Base-by-base conservation (phyloP, 31 red algal species). In the Porphyra umbilicalis region DNA sequence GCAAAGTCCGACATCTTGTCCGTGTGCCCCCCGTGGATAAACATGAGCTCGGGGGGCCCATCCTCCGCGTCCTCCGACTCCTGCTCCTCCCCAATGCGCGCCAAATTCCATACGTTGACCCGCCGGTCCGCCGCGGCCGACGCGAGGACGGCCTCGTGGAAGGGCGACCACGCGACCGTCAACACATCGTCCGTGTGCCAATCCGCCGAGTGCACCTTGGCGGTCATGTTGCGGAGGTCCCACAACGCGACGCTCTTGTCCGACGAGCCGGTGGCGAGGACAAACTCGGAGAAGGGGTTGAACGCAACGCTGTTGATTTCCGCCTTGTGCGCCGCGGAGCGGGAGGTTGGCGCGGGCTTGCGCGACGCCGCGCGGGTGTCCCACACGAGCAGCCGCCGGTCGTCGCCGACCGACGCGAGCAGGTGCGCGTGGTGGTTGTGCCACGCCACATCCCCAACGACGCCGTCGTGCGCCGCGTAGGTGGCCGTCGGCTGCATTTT, bases 21-120 rank as follows among this genome's bases (percentile, higher is more conserved):
- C 0, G 97, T 99, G 77, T 99, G 97, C 8, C 97, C 97, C 8
- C 97, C 97, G 71, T 99, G 97, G 75, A 99, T 91, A 80, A 99
- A 99, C 80, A 99, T 75, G 0, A 99, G 81, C 67, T 99, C 97
- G 42, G 97, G 97, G 29, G 97, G 97, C 2, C 97, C 97, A 79
- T 99, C 97, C 80, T 96, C 97, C 15, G 97, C 97, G 81, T 99
- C 97, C 80, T 99, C 97, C 31, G 91, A 82, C 33, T 93, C 91
- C 81, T 99, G 97, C 80, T 99, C 97, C 78, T 96, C 90, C 18
- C 97, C 97, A 83, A 99, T 99, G 38, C 90, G 87, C 9, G 88
- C 88, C 9, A 99, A 78, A 57, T 96, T 89, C 97, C 96, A 99
- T 31, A 99, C 87, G 35, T 88, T 96, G 6, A 96, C 85, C 34